phyloP scores from a whole-genome alignment of 2,329 filamentous ascomycete species.

The Aspergillus sp. region DNA sequence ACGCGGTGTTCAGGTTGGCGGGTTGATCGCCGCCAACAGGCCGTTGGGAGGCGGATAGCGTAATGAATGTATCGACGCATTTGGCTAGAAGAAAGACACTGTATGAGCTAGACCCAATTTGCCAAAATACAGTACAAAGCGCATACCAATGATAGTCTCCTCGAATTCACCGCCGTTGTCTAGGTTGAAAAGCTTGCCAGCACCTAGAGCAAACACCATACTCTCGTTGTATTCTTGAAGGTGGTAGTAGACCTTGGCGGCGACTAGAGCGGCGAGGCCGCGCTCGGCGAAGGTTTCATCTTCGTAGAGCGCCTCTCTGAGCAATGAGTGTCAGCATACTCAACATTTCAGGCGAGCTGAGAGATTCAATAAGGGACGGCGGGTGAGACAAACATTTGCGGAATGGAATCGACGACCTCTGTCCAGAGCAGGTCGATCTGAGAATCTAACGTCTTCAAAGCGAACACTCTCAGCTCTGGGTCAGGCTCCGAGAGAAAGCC shows the following conservation, averaged over 20 bases:
- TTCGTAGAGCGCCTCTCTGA: slow-evolving; percentile 94
- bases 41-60: slow-evolving; percentile 67
- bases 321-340: slow-evolving; percentile 22
- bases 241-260: slow-evolving; percentile 98
- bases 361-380: slow-evolving; percentile 1
- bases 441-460: slow-evolving; percentile 91
- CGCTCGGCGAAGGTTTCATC: slow-evolving; percentile 93
- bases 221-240: slow-evolving; percentile 98
- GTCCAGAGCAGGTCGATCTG: slow-evolving; percentile 98
- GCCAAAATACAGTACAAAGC: not conserved
- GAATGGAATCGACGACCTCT: slow-evolving; percentile 89
- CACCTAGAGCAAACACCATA: slow-evolving; percentile 95
- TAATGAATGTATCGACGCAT: slow-evolving; percentile 97
- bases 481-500: slow-evolving; percentile 96
- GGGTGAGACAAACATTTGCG: slow-evolving; percentile 75
- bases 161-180: slow-evolving; percentile 93
- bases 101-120: slow-evolving; percentile 12
- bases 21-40: slow-evolving; percentile 57
- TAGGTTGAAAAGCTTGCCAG: slow-evolving; percentile 92
- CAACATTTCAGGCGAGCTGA: not conserved
- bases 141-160: slow-evolving; percentile 88
- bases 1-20: slow-evolving; percentile 79
- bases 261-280: slow-evolving; percentile 89
- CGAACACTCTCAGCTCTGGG: slow-evolving; percentile 90
- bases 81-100: slow-evolving; percentile 61